Base-by-base conservation (phyloP, 116 monocot genomes). In the Posidonia oceanica region DNA sequence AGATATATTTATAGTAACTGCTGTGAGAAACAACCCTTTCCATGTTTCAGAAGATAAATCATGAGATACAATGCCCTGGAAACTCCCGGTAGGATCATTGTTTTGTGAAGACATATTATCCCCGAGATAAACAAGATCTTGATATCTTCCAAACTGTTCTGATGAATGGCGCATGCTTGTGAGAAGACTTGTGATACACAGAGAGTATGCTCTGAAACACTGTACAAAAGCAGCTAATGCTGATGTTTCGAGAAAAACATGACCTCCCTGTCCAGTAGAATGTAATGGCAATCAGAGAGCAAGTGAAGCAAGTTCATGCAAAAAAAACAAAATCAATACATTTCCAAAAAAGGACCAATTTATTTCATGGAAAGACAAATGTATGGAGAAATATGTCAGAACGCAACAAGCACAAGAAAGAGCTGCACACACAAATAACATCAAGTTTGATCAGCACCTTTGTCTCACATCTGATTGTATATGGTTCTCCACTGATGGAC, bases 231-330 rank as follows among this genome's bases (percentile, higher is more conserved):
- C 74, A 70, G 85, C 80, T 55, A 89, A 42, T 66, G 89, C 76
- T 67, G 77, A 67, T 73, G 82, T 78, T 71, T 90, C 94, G 75
- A 94, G 66, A 83, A 82, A 87, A 54, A 85, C 54, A 63, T 58
- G 70, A 52, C 89, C 90, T 63, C 87, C 90, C 94, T 94, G 87
- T 71, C 57, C 65, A 80, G 66, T 1, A 75, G 11, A 70, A 23
- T 42, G n/a, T 66, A 48, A 63, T 63, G 63, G 4, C 16, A 12
- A 63, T 63, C 36, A 63, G 56, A 39, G 63, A 63, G 14, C 63
- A 63, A 15, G 12, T 63, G 38, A 63, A 63, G n/a, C 37, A 63
- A 23, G 59, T 59, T 18, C 1, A 59, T 16, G 23, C 16, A 21
- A 18, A 59, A 59, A 18, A 21, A 16, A 59, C 21, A 17, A 61